Conservation (phyloP, 1,139 yeast genomes). For the Debaryomycetaceae sp. region DNA sequence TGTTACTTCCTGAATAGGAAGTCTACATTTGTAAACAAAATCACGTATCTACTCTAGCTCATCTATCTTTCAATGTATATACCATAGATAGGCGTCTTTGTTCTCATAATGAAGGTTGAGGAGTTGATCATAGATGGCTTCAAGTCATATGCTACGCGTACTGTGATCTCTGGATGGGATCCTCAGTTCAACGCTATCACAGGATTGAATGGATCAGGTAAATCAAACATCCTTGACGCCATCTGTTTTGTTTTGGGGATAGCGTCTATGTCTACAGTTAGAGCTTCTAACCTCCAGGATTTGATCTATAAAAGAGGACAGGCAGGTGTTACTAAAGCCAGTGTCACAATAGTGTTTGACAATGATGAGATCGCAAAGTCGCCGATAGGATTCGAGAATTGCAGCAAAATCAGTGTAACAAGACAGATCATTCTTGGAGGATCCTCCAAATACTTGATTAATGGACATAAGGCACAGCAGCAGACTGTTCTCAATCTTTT, state of each 20-base stretch:
- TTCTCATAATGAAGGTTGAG: slow-evolving; percentile 74
- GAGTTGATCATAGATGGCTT: slow-evolving; percentile 96
- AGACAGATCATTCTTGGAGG: slow-evolving; percentile 92
- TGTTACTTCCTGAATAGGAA: slow-evolving; percentile 6
- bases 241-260: slow-evolving; percentile 98
- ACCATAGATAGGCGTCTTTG: neutral
- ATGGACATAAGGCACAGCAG: slow-evolving; percentile 96
- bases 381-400: slow-evolving; percentile 85
- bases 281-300: slow-evolving; percentile 93
- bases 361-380: slow-evolving; percentile 71
- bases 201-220: slow-evolving; percentile 96
- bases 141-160: slow-evolving; percentile 95
- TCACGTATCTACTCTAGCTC: slow-evolving; percentile 4
- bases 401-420: slow-evolving; percentile 82
- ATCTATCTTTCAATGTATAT: neutral
- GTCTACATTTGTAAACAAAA: slow-evolving; percentile 5
- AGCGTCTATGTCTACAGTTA: slow-evolving; percentile 86
- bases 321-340: slow-evolving; percentile 96
- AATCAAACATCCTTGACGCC: slow-evolving; percentile 92
- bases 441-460: slow-evolving; percentile 84
- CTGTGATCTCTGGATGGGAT: slow-evolving; percentile 95
- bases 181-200: slow-evolving; percentile 96
- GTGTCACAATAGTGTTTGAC: slow-evolving; percentile 93
- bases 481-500: slow-evolving; percentile 86
- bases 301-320: slow-evolving; percentile 95